phyloP scores from a whole-genome alignment of 2,329 filamentous ascomycete genomes.

The Colletotrichum caudatum region DNA sequence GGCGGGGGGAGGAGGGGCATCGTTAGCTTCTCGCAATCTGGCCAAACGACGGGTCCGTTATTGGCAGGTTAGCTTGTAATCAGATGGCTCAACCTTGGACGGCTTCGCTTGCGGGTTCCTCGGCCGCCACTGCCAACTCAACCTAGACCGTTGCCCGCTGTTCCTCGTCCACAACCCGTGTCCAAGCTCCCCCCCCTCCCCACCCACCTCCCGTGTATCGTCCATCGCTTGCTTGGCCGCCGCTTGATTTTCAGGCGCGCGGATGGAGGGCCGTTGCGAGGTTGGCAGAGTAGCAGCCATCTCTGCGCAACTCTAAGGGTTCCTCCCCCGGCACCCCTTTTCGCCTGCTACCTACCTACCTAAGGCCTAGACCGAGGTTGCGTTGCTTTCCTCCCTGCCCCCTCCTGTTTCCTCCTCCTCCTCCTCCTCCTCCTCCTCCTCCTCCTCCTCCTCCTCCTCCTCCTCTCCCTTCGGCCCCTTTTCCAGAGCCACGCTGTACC shows the following conservation, averaged over 20 bases:
- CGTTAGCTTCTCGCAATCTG: background rate
- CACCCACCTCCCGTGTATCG: background rate
- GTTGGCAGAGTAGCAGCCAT: slow-evolving; percentile 11
- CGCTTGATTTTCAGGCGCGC: background rate
- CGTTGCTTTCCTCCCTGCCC: background rate
- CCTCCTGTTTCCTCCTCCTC: background rate
- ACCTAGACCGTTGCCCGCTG: background rate
- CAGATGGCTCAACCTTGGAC: background rate
- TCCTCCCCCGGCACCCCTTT: background rate
- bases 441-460: background rate
- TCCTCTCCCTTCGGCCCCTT: background rate
- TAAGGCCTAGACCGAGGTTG: background rate
- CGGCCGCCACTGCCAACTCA: background rate
- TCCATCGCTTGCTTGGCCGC: background rate
- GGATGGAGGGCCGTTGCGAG: background rate
- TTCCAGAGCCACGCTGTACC: background rate
- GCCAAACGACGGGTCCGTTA: background rate
- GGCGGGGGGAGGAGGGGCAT: background rate
- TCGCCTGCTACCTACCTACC: background rate
- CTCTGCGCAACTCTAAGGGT: slow-evolving; percentile 1
- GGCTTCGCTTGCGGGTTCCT: background rate
- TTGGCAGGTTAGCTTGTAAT: background rate
- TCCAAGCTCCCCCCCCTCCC: background rate
- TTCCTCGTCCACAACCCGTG: background rate
- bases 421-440: too few relatives aligned